These are phyloP conservation scores for Leccinum disarticulatum DNA, from an alignment of 768 basidiomycete species.

Conservation along the genomic window DNA sequence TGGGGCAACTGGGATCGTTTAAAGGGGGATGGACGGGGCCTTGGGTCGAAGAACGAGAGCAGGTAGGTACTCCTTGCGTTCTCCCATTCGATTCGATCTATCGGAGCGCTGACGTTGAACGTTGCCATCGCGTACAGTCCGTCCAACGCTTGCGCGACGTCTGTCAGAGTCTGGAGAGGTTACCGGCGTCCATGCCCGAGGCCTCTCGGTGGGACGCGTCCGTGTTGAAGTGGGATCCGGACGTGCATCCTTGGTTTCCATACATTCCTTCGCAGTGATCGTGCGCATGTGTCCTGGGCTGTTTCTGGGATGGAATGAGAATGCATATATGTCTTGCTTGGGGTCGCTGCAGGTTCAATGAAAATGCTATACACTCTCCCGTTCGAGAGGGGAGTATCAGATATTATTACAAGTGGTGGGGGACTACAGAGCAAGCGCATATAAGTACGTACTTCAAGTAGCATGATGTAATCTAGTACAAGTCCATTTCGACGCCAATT, in stretches of 20 bases:
- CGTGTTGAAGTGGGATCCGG: conserved; percentile 47
- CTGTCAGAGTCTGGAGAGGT: conserved; percentile 36
- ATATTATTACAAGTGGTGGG: no score
- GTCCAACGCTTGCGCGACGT: conserved; percentile 36
- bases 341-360: no score
- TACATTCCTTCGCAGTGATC: neutral
- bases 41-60: conserved; percentile 48
- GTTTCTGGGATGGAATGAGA: neutral
- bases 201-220: conserved; percentile 40
- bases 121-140: conserved; percentile 35
- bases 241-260: conserved; percentile 55
- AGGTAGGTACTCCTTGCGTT: conserved; percentile 32
- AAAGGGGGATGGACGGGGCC: conserved; percentile 43
- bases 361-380: no score
- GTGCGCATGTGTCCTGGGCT: no score
- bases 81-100: neutral
- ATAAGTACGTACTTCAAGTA: no score
- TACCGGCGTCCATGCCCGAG: conserved; percentile 38
- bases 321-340: neutral
- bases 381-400: no score
- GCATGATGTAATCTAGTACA: no score
- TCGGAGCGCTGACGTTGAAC: neutral
- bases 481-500: no score
- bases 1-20: conserved; percentile 31
- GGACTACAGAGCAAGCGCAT: no score